phyloP scores from a whole-genome alignment of 148 eudicot genomes.

The Fallopia convolvulus region DNA sequence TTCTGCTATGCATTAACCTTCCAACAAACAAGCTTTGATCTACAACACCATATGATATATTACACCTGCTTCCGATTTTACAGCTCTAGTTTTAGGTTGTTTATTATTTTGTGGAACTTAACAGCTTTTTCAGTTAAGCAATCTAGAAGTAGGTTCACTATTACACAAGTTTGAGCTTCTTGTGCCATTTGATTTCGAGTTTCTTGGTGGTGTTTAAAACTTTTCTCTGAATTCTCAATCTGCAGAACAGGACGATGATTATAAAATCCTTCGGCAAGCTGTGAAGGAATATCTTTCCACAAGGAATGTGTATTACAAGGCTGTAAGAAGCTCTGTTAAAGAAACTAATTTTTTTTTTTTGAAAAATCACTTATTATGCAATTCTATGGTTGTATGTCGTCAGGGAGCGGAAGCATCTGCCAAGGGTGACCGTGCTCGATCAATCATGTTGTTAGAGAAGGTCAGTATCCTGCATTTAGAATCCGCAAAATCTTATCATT shows the following conservation, averaged over 20 bases:
- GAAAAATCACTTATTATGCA: background rate
- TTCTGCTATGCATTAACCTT: background rate
- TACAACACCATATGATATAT: no score
- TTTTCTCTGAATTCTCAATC: background rate
- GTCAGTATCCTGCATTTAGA: constrained; percentile 10
- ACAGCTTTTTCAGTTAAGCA: background rate
- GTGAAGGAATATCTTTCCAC: constrained; percentile 37
- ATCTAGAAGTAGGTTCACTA: background rate
- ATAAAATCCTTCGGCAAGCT: constrained; percentile 31
- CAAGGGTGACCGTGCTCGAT: constrained; percentile 25
- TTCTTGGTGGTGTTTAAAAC: background rate
- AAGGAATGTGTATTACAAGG: constrained; percentile 35
- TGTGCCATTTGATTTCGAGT: background rate
- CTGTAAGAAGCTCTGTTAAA: constrained; percentile 26
- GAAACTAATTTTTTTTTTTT: background rate
- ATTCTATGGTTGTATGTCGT: background rate
- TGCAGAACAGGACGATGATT: constrained; percentile 21
- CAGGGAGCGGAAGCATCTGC: constrained; percentile 42
- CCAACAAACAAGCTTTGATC: no score
- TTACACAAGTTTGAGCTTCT: background rate
- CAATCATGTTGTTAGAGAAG: constrained; percentile 28
- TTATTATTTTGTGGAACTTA: background rate
- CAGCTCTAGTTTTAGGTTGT: background rate
- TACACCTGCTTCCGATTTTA: no score
- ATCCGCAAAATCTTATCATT: no score